A percentile compares a stretch with the other conserved stretches of the same genome.
Evolutionary conservation across 2,329 filamentous ascomycete genomes (phyloP).

Genomic region (Botryosphaeria agaves): DNA sequence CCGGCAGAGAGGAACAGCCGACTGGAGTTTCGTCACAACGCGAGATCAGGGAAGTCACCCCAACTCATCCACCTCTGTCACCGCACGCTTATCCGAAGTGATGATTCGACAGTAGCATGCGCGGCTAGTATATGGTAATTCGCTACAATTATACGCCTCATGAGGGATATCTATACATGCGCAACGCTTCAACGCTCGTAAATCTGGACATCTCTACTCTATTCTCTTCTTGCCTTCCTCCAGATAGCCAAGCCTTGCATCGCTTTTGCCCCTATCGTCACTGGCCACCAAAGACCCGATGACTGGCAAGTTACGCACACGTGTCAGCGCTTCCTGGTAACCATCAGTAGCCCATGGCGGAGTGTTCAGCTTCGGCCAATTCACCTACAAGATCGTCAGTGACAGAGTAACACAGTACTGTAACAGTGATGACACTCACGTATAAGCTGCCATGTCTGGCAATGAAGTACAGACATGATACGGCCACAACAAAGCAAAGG

Average conservation of each 20-base stretch:
- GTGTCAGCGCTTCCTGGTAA: conserved; percentile 69
- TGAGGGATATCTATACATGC: too few relatives aligned
- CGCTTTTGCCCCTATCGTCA: conserved; percentile 73
- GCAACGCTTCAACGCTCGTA: too few relatives aligned
- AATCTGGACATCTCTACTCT: conserved; percentile 40
- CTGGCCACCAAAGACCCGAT: conserved; percentile 54
- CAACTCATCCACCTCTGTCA: too few relatives aligned
- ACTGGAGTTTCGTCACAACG: too few relatives aligned
- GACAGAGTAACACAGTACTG: background rate
- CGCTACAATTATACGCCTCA: too few relatives aligned
- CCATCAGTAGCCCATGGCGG: conserved; percentile 74
- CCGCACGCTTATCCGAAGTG: too few relatives aligned
- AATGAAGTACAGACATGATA: conserved; percentile 63
- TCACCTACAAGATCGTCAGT: conserved; percentile 44
- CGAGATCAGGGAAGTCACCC: too few relatives aligned
- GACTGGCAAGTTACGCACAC: conserved; percentile 66
- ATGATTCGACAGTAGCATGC: too few relatives aligned
- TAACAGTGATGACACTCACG: conserved; percentile 40
- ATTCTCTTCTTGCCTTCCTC: conserved; percentile 99
- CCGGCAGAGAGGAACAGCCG: too few relatives aligned
- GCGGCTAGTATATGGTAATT: too few relatives aligned
- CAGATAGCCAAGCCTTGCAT: conserved; percentile 62
- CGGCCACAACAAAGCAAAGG: conserved; percentile 54
- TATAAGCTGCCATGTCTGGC: conserved; percentile 78
- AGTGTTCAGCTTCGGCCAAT: conserved; percentile 94